A percentile compares a stretch with the other conserved stretches of the same genome.
phyloP scores from a whole-genome alignment of 2,329 filamentous ascomycete species.

The Alternaria viburni region DNA sequence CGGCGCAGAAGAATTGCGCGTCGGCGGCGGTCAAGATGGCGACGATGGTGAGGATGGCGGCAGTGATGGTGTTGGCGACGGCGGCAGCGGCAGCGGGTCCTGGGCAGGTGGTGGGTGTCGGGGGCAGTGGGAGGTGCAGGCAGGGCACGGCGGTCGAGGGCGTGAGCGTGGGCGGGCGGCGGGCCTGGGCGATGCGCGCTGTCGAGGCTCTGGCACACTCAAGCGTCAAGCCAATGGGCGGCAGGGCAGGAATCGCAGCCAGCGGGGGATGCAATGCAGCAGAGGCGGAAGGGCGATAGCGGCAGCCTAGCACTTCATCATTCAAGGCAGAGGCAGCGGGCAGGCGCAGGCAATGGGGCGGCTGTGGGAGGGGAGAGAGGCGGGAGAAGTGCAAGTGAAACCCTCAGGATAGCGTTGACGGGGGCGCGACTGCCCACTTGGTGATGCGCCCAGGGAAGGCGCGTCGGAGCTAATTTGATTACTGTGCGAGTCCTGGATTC shows the following conservation, averaged over 20 bases:
- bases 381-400: conserved; percentile 4
- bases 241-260: conserved; percentile 19
- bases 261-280: not conserved
- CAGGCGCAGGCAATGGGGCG: conserved; percentile 8
- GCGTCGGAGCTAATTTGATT: conserved; percentile 29
- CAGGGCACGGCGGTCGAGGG: conserved; percentile 32
- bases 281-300: not conserved
- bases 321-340: not conserved
- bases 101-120: conserved; percentile 28
- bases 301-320: not conserved
- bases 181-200: conserved; percentile 22
- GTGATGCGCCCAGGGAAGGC: conserved; percentile 14
- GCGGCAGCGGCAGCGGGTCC: conserved; percentile 12
- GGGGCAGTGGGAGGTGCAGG: conserved; percentile 36
- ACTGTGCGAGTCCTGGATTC: conserved; percentile 20
- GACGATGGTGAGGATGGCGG: conserved; percentile 5
- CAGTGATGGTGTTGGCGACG: not conserved
- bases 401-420: not conserved
- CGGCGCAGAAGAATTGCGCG: not conserved
- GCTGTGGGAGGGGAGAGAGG: not conserved
- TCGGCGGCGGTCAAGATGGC: not conserved
- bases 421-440: conserved; percentile 9
- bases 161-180: conserved; percentile 23
- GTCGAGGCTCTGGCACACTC: conserved; percentile 15
- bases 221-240: conserved; percentile 17